phyloP scores from a whole-genome alignment of 371 early-diverging fungal species.

The Lichtheimia corymbifera region DNA sequence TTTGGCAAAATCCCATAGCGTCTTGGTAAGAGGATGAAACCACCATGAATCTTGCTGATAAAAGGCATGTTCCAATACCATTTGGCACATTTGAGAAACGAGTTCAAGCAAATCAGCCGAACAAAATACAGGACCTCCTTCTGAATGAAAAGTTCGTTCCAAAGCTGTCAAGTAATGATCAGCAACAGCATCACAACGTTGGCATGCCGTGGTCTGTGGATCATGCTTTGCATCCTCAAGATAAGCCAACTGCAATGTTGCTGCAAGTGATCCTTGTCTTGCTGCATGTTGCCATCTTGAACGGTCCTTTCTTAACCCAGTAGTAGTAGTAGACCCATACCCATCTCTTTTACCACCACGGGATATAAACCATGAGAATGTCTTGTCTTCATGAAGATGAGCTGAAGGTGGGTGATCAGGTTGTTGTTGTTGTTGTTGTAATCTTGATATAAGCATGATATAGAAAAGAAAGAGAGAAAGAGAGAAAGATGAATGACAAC shows the following conservation, averaged over 20 bases:
- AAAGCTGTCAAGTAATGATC: neutral
- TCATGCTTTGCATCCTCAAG: slow-evolving; percentile 6
- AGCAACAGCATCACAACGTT: slow-evolving; percentile 7
- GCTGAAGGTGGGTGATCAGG: neutral
- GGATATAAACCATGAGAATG: no score
- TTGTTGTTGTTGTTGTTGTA: neutral
- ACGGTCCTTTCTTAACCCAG: no score
- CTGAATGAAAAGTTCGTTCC: neutral
- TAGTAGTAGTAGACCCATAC: no score
- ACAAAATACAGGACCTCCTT: slow-evolving; percentile 10
- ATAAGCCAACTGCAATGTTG: neutral
- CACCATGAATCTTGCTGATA: slow-evolving; percentile 21
- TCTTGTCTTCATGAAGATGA: no score
- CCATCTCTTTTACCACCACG: no score
- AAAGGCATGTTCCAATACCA: slow-evolving; percentile 30
- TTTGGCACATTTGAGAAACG: slow-evolving; percentile 30
- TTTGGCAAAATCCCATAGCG: slow-evolving; percentile 39
- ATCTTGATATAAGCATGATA: slow-evolving; percentile 1
- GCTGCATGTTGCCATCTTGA: no score
- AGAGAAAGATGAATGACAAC: neutral
- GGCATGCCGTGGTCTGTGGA: neutral
- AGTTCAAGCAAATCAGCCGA: slow-evolving; percentile 27
- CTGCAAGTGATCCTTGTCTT: slow-evolving; percentile 1
- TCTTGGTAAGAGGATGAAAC: slow-evolving; percentile 24
- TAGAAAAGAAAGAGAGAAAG: neutral